Evolutionary conservation across 768 basidiomycete species (phyloP), one percentile per base, ranked within the genome.

Genomic region (Pleurotus tuber-regium): DNA sequence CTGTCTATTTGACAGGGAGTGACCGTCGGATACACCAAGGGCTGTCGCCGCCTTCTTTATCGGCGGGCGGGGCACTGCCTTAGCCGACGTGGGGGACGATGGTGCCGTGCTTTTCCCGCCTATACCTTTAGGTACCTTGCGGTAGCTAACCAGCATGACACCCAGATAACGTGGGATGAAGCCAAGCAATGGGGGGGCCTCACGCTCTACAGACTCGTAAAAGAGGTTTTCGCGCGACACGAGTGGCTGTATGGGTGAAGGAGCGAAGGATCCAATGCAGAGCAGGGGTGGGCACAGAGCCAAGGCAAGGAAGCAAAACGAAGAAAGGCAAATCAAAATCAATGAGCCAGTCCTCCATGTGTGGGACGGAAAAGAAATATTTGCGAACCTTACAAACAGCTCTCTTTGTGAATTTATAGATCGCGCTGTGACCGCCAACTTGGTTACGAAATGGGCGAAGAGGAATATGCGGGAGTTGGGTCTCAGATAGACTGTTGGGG

Each of bases 91-190:
- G 53, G 50, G 57, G 18, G 56, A 57, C 43, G 51, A 61, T 26
- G 58, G 57, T 29, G 59, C 59, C 30, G 62, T 57, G 14, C 65
- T 60, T 30, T 48, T 48, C 10, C 46, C 46, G 35, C 14, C 43
- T 12, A 28, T 19, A 10, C 66, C 61, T 60, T 77, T 84, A 11
- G 78, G 70, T 33, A 92, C 89, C 11, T 87, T 82, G 21, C 97
- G 84, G 64, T 98, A 98, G 47, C 88, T 96, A 60, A 99, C 96
- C 35, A 98, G 80, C 93, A 99, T 97, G 50, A 99, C 97, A 19
- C 97, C 97, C 12, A 99, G 77, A 68, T 99, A 99, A 38, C 95
- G 87, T n/a, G 97, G 97, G 54, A 98, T 97, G 62, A 92, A 99
- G 11, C 82, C 87, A 3, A 98, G 78, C 7, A 99, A 77, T 3